phyloP scores from a whole-genome alignment of 2,329 filamentous ascomycete genomes.

The Colletotrichum lupini region DNA sequence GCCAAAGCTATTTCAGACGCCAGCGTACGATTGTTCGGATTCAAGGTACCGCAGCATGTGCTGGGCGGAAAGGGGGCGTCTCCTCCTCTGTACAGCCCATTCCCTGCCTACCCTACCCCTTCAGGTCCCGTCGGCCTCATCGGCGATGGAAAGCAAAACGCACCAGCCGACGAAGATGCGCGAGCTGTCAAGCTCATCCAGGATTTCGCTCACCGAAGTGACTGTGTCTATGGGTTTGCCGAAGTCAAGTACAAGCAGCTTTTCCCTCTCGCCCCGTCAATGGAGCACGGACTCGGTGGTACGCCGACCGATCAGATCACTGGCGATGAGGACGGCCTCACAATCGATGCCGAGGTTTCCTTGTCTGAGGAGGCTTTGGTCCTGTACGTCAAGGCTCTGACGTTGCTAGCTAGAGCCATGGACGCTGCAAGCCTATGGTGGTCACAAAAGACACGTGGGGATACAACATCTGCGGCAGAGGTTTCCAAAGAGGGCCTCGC shows the following conservation, averaged over 20 bases:
- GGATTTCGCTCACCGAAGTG: conserved; percentile 90
- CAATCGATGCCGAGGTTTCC: conserved; percentile 84
- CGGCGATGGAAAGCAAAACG: conserved; percentile 70
- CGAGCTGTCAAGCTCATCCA: conserved; percentile 85
- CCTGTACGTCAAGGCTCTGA: conserved; percentile 93
- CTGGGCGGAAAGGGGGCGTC: conserved; percentile 70
- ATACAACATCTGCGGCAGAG: conserved; percentile 61
- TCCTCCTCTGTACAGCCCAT: conserved; percentile 83
- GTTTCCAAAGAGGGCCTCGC: conserved; percentile 51
- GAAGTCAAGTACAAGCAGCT: conserved; percentile 99
- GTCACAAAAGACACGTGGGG: conserved; percentile 79
- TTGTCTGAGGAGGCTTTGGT: conserved; percentile 95
- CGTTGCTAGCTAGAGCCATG: conserved; percentile 92
- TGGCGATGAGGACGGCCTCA: conserved; percentile 79
- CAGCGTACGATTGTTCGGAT: conserved; percentile 78
- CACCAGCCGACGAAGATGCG: conserved; percentile 80
- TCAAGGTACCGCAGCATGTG: conserved; percentile 74
- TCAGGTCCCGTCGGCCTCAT: conserved; percentile 71
- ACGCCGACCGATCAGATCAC: conserved; percentile 63
- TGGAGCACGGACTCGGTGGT: conserved; percentile 76
- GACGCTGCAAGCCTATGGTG: conserved; percentile 95
- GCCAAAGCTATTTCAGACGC: conserved; percentile 96
- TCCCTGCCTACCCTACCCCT: conserved; percentile 84
- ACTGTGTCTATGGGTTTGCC: conserved; percentile 97
- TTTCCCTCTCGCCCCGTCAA: conserved; percentile 86